Evolutionary conservation across 2,329 filamentous ascomycete genomes (phyloP), one percentile per base, ranked within the genome.

Genomic region (Alternaria postmessia): DNA sequence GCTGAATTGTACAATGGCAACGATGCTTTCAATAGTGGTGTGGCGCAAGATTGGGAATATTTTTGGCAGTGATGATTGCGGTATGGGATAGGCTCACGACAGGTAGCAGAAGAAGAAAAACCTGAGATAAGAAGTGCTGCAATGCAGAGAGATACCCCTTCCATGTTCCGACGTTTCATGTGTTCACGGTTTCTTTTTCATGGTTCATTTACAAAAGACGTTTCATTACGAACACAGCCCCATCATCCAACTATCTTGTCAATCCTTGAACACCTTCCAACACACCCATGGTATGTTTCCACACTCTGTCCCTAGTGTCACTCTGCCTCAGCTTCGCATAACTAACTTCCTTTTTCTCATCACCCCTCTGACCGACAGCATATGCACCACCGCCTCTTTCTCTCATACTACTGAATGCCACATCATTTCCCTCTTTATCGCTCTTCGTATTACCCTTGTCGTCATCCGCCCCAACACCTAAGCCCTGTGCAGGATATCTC

Each of bases 261-360:
- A 32, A 16, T 9, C 28, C 28, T 14, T 20, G 44, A 34, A 48
- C 14, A 34, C 47, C 48, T n/a, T 51, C 38, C 47, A 57, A 52
- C 24, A 57, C 22, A 32, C 54, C 71, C 42, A 69, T 64, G 1
- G 73, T 76, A 63, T 77, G 74, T 14, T 61, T 59, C 75, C 74
- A 77, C n/a, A 78, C 66, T 57, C 64, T 73, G 49, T 70, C 61
- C 32, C 56, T 65, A 1, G 70, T 73, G 30, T 73, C 71, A n/a
- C 70, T 61, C 24, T 59, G 64, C 48, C 71, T 65, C 59, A 70
- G 47, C 18, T 59, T 64, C 24, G 44, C 59, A 54, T 63, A 72
- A 48, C 64, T 67, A 16, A 68, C 68, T 14, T 48, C 38, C 24
- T 64, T 65, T 3, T 20, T 63, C 51, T 67, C 68, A 38, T 71